phyloP scores from a whole-genome alignment of 164 flowering plant species.

The Piper betle region DNA sequence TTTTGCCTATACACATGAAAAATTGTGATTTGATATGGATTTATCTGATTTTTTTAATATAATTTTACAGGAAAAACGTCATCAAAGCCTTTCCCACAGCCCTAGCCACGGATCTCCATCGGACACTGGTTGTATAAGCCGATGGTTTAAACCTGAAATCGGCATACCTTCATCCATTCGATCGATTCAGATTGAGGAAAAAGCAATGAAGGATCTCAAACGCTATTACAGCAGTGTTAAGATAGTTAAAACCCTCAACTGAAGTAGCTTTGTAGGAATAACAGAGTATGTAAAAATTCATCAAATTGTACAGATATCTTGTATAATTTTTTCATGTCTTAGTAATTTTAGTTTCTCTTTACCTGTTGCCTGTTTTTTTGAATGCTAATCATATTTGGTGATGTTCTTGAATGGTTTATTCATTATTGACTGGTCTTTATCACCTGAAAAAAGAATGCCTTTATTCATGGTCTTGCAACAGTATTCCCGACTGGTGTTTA shows the following conservation, averaged over 20 bases:
- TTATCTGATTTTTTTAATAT: not conserved
- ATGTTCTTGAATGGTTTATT: too few species aligned
- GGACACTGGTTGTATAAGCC: constrained; percentile 48
- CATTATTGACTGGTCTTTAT: too few species aligned
- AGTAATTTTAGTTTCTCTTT: too few species aligned
- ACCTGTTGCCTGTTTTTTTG: too few species aligned
- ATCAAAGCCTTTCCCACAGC: constrained; percentile 49
- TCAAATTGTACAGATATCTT: not conserved
- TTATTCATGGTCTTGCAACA: too few species aligned
- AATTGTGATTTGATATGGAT: not conserved
- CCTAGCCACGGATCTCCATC: constrained; percentile 88
- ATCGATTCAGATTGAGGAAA: constrained; percentile 93
- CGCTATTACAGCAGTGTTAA: constrained; percentile 88
- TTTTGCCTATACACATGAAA: too few species aligned
- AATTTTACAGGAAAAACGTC: constrained; percentile 38
- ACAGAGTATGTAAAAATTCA: not conserved
- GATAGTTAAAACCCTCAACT: constrained; percentile 43
- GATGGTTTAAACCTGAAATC: constrained; percentile 87
- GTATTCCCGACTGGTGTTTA: too few species aligned
- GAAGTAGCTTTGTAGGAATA: not conserved
- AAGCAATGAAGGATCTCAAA: constrained; percentile 88
- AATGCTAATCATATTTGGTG: too few species aligned
- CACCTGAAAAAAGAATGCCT: too few species aligned
- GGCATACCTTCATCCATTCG: constrained; percentile 74
- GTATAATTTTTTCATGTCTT: too few species aligned